Percentiles rank a stretch among this genome's conserved stretches.
Conservation (phyloP, 129 eudicot genomes). For the Tagetes erecta region DNA sequence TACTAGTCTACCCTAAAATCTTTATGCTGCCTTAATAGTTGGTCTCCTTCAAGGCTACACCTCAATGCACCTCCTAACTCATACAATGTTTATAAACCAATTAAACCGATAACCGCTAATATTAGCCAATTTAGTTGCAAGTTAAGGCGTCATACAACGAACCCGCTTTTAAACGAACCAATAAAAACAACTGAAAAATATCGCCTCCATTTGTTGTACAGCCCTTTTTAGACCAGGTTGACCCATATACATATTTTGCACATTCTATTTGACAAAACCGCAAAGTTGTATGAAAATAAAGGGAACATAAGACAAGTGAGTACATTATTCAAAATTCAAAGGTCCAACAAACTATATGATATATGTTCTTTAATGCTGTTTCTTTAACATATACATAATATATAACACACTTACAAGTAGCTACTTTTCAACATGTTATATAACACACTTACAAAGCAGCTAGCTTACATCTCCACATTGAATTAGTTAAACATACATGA, state of each 20-base stretch:
- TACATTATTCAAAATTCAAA: background rate
- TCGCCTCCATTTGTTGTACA: too few species aligned
- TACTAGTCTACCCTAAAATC: too few species aligned
- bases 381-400: background rate
- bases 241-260: background rate
- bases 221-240: background rate
- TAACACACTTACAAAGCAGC: background rate
- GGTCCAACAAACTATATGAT: background rate
- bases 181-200: too few species aligned
- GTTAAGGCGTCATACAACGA: too few species aligned
- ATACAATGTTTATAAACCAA: too few species aligned
- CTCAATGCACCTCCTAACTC: too few species aligned
- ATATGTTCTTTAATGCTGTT: background rate
- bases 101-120: too few species aligned
- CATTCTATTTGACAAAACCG: background rate
- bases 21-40: too few species aligned
- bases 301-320: background rate
- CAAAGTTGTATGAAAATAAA: background rate
- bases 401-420: conserved; percentile 8
- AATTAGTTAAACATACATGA: background rate
- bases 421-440: conserved; percentile 3
- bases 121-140: too few species aligned
- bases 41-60: too few species aligned
- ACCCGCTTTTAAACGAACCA: too few species aligned
- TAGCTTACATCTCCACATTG: background rate